Conservation (phyloP, 208 protist species). For the Leishmania guyanensis region DNA sequence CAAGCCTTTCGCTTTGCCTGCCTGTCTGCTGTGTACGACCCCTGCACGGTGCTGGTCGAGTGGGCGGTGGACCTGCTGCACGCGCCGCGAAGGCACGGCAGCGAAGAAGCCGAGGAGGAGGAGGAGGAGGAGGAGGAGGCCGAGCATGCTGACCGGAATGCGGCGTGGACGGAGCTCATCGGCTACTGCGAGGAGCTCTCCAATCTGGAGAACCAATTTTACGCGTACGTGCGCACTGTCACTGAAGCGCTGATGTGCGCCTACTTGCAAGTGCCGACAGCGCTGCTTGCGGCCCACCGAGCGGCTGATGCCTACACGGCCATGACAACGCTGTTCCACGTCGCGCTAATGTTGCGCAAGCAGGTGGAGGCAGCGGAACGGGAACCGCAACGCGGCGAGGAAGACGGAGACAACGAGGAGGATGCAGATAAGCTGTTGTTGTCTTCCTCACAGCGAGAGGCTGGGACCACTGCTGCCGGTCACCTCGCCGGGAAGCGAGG, state of each 20-base stretch:
- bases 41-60: constrained; percentile 55
- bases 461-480: not conserved
- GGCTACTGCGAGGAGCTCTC: constrained; percentile 69
- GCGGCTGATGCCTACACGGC: constrained; percentile 66
- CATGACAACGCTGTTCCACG: constrained; percentile 67
- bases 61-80: constrained; percentile 62
- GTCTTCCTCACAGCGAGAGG: not conserved
- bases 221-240: constrained; percentile 51
- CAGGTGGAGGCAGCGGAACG: constrained; percentile 12
- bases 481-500: not conserved
- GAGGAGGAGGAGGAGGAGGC: constrained; percentile 11
- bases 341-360: constrained; percentile 41
- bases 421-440: constrained; percentile 7
- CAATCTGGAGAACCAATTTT: constrained; percentile 54
- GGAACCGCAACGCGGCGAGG: constrained; percentile 7
- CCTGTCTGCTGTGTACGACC: constrained; percentile 41
- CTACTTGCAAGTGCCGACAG: constrained; percentile 49
- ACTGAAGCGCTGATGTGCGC: constrained; percentile 45
- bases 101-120: not conserved
- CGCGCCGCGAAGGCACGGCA: constrained; percentile 15
- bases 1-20: constrained; percentile 69
- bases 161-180: constrained; percentile 54
- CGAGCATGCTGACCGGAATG: constrained; percentile 35
- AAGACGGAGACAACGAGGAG: constrained; percentile 4
- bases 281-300: constrained; percentile 53